Conservation (phyloP, 1,284 basidiomycete species). For the Erythrobasidium hasegawianum region DNA sequence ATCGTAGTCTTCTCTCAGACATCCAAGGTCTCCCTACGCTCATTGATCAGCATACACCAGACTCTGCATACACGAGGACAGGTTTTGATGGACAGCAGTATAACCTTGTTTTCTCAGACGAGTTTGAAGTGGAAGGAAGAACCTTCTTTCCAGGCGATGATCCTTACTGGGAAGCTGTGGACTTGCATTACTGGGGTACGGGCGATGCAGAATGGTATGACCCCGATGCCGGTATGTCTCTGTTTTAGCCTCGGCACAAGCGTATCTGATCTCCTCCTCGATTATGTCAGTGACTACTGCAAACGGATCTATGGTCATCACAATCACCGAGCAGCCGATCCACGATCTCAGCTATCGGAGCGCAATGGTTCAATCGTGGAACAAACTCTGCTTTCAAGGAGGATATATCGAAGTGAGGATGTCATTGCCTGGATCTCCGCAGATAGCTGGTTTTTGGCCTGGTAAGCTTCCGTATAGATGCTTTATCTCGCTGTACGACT, state of each 20-base stretch:
- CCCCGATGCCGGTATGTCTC: conserved; percentile 56
- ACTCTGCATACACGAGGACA: conserved; percentile 6
- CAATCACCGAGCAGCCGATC: conserved; percentile 53
- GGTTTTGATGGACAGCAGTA: conserved; percentile 44
- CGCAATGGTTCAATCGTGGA: conserved; percentile 66
- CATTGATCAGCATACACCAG: conserved; percentile 29
- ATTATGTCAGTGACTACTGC: conserved; percentile 56
- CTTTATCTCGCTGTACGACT: no score
- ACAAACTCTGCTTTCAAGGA: conserved; percentile 75
- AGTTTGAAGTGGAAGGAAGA: conserved; percentile 73
- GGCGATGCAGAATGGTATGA: conserved; percentile 57
- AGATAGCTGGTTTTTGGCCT: conserved; percentile 66
- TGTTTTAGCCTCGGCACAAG: no score
- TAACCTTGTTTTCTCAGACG: conserved; percentile 80
- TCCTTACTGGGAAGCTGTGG: conserved; percentile 57
- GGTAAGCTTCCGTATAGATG: conserved; percentile 21
- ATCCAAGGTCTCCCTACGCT: conserved; percentile 22
- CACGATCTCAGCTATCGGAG: conserved; percentile 66
- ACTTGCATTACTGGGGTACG: conserved; percentile 63
- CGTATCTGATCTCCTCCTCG: conserved; percentile 35
- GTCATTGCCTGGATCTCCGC: conserved; percentile 70
- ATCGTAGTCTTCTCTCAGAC: neutral
- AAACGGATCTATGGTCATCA: conserved; percentile 71
- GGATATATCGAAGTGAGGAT: conserved; percentile 65
- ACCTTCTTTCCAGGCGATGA: conserved; percentile 58